Conservation (phyloP, 1,284 basidiomycete genomes). For the Trichosporon coremiiforme region DNA sequence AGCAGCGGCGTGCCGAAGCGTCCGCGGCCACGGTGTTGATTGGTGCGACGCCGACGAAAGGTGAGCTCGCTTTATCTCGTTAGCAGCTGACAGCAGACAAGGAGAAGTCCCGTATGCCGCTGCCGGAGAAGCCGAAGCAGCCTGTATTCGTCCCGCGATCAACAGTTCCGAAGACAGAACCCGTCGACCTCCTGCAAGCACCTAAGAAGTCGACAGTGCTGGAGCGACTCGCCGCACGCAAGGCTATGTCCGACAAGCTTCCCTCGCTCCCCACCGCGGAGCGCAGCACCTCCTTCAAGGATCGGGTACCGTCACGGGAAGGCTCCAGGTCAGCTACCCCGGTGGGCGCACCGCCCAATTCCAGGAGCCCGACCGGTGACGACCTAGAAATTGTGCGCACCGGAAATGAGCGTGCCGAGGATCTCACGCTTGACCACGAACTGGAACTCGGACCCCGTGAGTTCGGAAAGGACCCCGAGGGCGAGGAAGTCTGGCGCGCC, state of each 20-base stretch:
- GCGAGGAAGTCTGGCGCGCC: conserved; percentile 38
- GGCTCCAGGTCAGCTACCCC: conserved; percentile 15
- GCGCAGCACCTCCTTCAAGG: conserved; percentile 10
- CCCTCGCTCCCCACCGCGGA: background rate
- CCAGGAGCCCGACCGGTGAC: conserved; percentile 27
- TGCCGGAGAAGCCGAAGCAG: conserved; percentile 18
- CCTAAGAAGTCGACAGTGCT: conserved; percentile 13
- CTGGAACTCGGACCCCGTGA: conserved; percentile 74
- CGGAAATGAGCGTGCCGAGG: conserved; percentile 60
- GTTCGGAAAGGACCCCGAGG: conserved; percentile 55
- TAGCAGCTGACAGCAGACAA: conserved; percentile 14
- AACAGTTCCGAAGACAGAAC: background rate
- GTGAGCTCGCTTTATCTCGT: background rate
- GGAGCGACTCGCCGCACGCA: conserved; percentile 14
- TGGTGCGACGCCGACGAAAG: conserved; percentile 43
- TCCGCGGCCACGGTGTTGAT: conserved; percentile 43
- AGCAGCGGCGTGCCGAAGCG: conserved; percentile 28
- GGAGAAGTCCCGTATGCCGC: background rate
- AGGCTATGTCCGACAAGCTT: background rate
- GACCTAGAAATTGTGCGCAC: conserved; percentile 27
- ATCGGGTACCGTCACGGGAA: background rate
- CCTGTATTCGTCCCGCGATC: background rate
- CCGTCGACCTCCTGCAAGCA: background rate
- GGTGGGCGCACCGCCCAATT: background rate
- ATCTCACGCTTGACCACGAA: conserved; percentile 71